Base-by-base conservation (phyloP, 2,329 filamentous ascomycete genomes). In the Thelonectria rubi region DNA sequence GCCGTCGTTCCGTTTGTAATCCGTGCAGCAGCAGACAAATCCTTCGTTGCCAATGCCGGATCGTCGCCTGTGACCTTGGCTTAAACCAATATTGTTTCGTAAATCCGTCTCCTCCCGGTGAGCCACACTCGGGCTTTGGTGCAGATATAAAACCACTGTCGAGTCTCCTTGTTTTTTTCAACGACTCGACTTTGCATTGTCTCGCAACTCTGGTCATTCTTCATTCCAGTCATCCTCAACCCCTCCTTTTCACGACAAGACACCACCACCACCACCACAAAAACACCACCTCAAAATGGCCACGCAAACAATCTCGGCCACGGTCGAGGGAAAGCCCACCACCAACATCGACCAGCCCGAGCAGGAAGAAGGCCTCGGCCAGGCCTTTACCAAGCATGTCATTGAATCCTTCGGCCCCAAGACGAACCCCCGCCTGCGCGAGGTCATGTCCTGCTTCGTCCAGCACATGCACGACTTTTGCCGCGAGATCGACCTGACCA, bases 381-480 rank as follows among this genome's bases (percentile, higher is more conserved):
- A 75, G 20, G 76, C 81, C 77, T 94, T 94, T 82, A 95, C 92
- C 43, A 78, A 87, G 68, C 81, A 84, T 68, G 91, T 94, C 74
- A 86, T 94, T 74, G 84, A 89, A 63, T 85, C 89, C 64, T 93
- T 92, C 76, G 90, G 91, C 5, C 88, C 90, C 66, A 86, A 90
- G 65, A 89, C 90, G 10, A 81, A 84, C 65, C 87, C 90, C 32
- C 85, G 92, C 43, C 84, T 90, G 71, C 86, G 88, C 61, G 81
- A 88, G 69, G 84, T 94, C 74, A 84, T 94, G 80, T 76, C 84
- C 50, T 84, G 85, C 30, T 79, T 94, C 62, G 88, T 94, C 73
- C 82, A 81, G 58, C 91, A 94, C 78, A 81, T 94, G 58, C 92
- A 95, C 78, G 91, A 93, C 77, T 94, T 94, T 76, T 87, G 89